Percentiles rank a stretch among this genome's conserved stretches.
Evolutionary conservation across 192 early-diverging fungal genomes (phyloP).

Genomic region (Mortierella alpina): DNA sequence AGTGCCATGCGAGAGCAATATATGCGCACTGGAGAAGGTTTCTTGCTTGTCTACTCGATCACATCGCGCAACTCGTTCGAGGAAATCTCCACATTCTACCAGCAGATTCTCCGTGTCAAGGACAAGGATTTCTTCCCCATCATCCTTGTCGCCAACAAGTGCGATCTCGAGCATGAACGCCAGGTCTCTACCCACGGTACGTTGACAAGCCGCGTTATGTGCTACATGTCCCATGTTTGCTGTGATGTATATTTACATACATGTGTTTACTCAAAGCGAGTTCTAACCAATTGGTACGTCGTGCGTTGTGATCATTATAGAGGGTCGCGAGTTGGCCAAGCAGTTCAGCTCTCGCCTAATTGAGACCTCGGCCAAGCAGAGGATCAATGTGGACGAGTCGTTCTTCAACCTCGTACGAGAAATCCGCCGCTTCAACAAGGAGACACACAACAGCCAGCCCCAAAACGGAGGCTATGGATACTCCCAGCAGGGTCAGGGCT

Average conservation of each 20-base stretch:
- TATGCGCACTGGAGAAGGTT: slow-evolving; percentile 96
- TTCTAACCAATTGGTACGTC: too few relatives aligned
- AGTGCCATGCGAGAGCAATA: slow-evolving; percentile 95
- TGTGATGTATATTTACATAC: background rate
- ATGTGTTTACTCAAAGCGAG: background rate
- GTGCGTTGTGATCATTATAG: slow-evolving; percentile 35
- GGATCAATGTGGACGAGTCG: slow-evolving; percentile 92
- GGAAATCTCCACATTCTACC: slow-evolving; percentile 89
- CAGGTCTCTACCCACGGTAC: slow-evolving; percentile 78
- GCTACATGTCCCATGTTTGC: background rate
- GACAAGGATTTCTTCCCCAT: slow-evolving; percentile 92
- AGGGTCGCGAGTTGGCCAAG: slow-evolving; percentile 85
- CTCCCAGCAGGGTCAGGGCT: slow-evolving; percentile 52
- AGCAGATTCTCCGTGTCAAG: slow-evolving; percentile 96
- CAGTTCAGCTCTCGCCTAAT: slow-evolving; percentile 83
- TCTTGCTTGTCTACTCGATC: slow-evolving; percentile 93
- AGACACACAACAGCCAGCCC: slow-evolving; percentile 64
- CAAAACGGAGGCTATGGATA: slow-evolving; percentile 54
- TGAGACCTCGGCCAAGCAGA: slow-evolving; percentile 89
- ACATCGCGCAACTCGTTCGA: slow-evolving; percentile 93
- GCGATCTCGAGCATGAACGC: slow-evolving; percentile 84
- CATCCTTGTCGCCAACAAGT: slow-evolving; percentile 95
- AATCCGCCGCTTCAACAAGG: slow-evolving; percentile 85
- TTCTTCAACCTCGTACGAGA: slow-evolving; percentile 90
- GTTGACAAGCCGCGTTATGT: background rate